Base-by-base conservation (phyloP, 2,329 filamentous ascomycete species). In the Cladosporium austrohemisphaericum region DNA sequence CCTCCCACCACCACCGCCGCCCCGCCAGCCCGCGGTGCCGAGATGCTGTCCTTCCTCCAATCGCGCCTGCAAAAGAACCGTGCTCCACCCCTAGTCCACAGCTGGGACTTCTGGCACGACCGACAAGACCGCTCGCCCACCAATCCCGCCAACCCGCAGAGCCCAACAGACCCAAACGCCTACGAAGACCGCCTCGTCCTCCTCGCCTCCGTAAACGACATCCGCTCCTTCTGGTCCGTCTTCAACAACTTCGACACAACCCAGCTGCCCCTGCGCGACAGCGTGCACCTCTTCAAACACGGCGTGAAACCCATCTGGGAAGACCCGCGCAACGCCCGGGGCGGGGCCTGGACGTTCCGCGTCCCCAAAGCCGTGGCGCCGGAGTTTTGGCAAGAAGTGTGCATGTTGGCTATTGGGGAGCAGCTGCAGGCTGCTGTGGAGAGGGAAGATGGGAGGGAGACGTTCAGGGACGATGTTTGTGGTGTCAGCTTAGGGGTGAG, bases 341-440 rank as follows among this genome's bases (percentile, higher is more conserved):
- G 92, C 45, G 92, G 92, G 41, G 86, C 86, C 66, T 96, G 89
- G 89, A 94, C 89, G 18, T 95, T 97, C 70, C 84, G 91, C 43
- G 85, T 96, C 36, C 83, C 85, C 55, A 95, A 95, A 74, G 77
- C 76, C 54, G 77, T 79, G 29, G 77, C 76, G 2, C 79, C 82
- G 2, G 85, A 85, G 60, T 86, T 88, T 64, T 96, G 85, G 88
- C 90, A 84, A 60, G 83, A 84, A 65, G 77, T 95, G 54, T 81
- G 90, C 71, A 73, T 92, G 65, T 77, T 93, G 68, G 88, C 88
- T 26, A 88, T 93, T 53, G 88, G 88, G 26, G 88, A 94, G 74
- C 79, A 85, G 63, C 73, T 94, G 55, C 85, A 93, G 71, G 76
- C 79, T 56, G 85, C 80, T 13, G 75, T 94, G 9, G 85, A 86